phyloP scores from a whole-genome alignment of 1,284 basidiomycete genomes.

The Gymnopus androsaceus region DNA sequence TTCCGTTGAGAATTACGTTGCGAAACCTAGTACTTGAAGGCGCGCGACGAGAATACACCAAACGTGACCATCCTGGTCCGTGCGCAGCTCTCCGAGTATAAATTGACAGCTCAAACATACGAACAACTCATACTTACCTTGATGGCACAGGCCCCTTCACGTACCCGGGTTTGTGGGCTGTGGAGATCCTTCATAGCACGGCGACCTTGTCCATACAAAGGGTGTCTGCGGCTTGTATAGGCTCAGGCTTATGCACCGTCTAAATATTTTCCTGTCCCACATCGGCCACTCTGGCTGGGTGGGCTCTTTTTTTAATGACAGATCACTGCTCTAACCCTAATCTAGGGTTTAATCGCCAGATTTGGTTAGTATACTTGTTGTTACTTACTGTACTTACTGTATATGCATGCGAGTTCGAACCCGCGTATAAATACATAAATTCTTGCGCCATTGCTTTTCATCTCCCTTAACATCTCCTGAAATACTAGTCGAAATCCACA shows the following conservation, averaged over 20 bases:
- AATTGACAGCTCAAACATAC: not conserved
- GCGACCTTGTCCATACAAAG: slow-evolving; percentile 17
- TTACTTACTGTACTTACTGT: too few species aligned
- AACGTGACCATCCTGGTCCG: slow-evolving; percentile 8
- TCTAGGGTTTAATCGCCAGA: not conserved
- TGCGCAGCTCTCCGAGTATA: slow-evolving; percentile 12
- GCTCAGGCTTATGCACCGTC: slow-evolving; percentile 16
- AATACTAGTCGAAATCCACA: too few species aligned
- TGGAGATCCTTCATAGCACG: slow-evolving; percentile 16
- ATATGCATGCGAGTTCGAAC: too few species aligned
- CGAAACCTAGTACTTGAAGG: too few species aligned
- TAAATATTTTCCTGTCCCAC: slow-evolving; percentile 17
- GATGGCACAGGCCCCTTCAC: slow-evolving; percentile 15
- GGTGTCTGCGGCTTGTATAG: slow-evolving; percentile 14
- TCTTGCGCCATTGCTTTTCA: too few species aligned
- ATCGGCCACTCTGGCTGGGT: slow-evolving; percentile 16
- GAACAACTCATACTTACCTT: slow-evolving; percentile 11
- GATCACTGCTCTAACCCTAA: slow-evolving; percentile 3
- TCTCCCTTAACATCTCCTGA: too few species aligned
- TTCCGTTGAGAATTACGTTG: too few species aligned
- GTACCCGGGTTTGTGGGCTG: slow-evolving; percentile 14
- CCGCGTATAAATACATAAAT: too few species aligned
- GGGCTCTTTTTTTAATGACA: slow-evolving; percentile 10
- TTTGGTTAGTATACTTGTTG: too few species aligned
- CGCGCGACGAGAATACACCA: too few species aligned